These are phyloP conservation scores for Boletus mariae DNA, from an alignment of 1,284 basidiomycete species.

Conservation along the genomic window DNA sequence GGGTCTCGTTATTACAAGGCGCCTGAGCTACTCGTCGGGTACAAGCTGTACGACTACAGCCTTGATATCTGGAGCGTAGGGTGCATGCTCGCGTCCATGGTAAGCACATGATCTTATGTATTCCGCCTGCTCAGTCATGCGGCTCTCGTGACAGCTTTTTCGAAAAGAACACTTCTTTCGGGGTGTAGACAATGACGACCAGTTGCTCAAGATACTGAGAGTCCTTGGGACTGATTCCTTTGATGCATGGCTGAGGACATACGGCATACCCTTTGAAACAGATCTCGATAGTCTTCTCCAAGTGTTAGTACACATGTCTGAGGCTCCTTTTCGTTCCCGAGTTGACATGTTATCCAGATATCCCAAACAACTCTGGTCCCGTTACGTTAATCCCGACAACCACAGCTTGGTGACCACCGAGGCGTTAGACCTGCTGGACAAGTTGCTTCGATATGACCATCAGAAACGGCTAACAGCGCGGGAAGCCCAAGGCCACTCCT, in stretches of 20 bases:
- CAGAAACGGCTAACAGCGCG: slow-evolving; percentile 78
- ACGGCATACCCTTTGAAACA: slow-evolving; percentile 74
- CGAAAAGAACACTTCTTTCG: slow-evolving; percentile 89
- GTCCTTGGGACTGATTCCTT: slow-evolving; percentile 85
- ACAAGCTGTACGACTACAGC: slow-evolving; percentile 83
- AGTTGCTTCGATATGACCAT: slow-evolving; percentile 82
- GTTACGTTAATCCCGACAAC: slow-evolving; percentile 71
- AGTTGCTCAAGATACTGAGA: slow-evolving; percentile 83
- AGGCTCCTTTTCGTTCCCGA: background rate
- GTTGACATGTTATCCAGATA: slow-evolving; percentile 44
- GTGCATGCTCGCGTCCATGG: slow-evolving; percentile 87
- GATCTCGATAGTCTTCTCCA: slow-evolving; percentile 66
- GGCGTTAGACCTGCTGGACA: slow-evolving; percentile 80
- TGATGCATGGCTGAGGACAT: slow-evolving; percentile 67
- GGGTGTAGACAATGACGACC: slow-evolving; percentile 87
- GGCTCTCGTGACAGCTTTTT: slow-evolving; percentile 56
- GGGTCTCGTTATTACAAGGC: slow-evolving; percentile 91
- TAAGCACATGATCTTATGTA: slow-evolving; percentile 32
- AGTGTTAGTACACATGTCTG: slow-evolving; percentile 38
- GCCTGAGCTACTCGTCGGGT: slow-evolving; percentile 84
- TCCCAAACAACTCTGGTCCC: slow-evolving; percentile 72
- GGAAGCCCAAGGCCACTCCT: slow-evolving; percentile 74
- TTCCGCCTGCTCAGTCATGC: slow-evolving; percentile 16
- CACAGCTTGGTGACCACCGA: slow-evolving; percentile 71
- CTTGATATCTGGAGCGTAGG: slow-evolving; percentile 88